Conservation (phyloP, 176 grass and related monocot species). For the Aegilops umbellulata region DNA sequence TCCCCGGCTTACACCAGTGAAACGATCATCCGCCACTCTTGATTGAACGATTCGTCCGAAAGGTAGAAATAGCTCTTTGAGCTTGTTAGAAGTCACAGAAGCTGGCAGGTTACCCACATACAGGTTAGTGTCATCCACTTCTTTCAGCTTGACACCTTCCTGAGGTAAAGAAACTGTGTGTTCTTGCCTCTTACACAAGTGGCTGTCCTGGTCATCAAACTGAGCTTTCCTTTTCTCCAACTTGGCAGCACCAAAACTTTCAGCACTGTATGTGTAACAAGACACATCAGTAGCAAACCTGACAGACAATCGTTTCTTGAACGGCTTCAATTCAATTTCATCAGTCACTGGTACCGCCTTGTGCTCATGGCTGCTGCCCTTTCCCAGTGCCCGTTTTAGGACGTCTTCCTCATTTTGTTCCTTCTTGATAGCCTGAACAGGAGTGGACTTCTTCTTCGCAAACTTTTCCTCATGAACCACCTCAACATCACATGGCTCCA, state of each 20-base stretch:
- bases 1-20: constrained; percentile 51
- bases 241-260: constrained; percentile 36
- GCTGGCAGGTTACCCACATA: constrained; percentile 44
- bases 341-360: not conserved
- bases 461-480: not conserved
- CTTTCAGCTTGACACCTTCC: constrained; percentile 18
- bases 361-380: not conserved
- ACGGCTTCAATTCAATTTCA: constrained; percentile 7
- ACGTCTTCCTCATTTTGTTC: not conserved
- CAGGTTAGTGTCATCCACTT: constrained; percentile 37
- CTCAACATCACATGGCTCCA: constrained; percentile 5
- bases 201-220: constrained; percentile 34
- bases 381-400: not conserved
- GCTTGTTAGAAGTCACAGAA: constrained; percentile 38
- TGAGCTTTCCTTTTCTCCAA: constrained; percentile 54
- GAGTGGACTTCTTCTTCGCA: not conserved
- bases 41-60: constrained; percentile 51
- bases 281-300: constrained; percentile 42
- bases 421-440: too few relatives aligned
- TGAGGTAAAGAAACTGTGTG: not conserved
- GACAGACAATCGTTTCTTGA: constrained; percentile 45
- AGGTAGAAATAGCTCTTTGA: constrained; percentile 51
- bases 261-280: constrained; percentile 24
- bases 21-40: constrained; percentile 45
- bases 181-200: constrained; percentile 35